phyloP scores from a whole-genome alignment of 1,284 basidiomycete genomes.

The Ceratobasidium theobromae region DNA sequence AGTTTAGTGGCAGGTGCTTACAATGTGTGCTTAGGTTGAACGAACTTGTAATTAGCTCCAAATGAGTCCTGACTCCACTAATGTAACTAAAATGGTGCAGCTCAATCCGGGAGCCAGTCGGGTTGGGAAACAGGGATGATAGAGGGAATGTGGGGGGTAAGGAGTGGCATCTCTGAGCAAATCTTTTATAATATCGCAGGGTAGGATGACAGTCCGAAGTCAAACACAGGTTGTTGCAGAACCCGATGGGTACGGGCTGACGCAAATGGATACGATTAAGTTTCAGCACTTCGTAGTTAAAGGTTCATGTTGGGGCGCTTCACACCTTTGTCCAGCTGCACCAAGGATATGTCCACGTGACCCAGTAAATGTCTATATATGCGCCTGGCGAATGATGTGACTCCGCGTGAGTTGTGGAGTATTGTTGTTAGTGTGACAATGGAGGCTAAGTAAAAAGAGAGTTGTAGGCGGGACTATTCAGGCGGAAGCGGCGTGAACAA shows the following conservation, averaged over 20 bases:
- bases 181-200: neutral
- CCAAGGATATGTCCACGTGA: constrained; percentile 23
- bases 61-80: constrained; percentile 18
- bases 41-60: constrained; percentile 17
- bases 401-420: neutral
- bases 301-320: constrained; percentile 1
- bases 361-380: constrained; percentile 13
- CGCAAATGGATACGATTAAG: neutral
- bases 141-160: constrained; percentile 1
- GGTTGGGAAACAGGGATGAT: neutral
- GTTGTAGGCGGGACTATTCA: neutral
- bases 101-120: neutral
- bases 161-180: neutral
- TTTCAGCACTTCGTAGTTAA: constrained; percentile 10
- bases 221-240: neutral
- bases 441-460: neutral
- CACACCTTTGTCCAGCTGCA: constrained; percentile 25
- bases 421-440: neutral
- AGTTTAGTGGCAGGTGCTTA: no score
- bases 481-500: neutral
- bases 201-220: constrained; percentile 23
- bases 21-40: no score
- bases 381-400: neutral
- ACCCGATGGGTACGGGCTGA: neutral
- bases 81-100: constrained; percentile 15